Evolutionary conservation across 2,329 filamentous ascomycete species (phyloP).

Genomic region (Botrytis pseudocinerea): DNA sequence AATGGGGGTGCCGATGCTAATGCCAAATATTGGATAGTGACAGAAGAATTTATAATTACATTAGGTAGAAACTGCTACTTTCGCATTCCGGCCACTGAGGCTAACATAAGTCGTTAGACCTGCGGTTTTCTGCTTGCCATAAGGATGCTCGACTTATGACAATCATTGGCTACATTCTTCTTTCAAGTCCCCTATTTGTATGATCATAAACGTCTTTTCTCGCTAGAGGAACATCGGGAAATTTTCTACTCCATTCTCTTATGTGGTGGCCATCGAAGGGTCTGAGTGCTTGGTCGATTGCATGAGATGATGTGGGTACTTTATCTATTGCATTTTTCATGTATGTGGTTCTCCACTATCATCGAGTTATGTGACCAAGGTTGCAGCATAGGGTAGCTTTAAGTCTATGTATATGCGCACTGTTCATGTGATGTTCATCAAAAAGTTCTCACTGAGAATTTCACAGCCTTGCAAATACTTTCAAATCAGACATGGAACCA

Average conservation of each 20-base stretch:
- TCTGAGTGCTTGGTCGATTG: neutral
- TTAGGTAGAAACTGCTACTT: neutral
- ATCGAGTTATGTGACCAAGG: neutral
- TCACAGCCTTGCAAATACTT: neutral
- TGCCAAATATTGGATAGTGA: neutral
- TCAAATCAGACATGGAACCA: neutral
- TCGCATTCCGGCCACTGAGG: neutral
- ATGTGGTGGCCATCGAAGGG: neutral
- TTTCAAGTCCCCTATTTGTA: neutral
- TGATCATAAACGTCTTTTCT: neutral
- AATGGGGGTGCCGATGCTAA: neutral
- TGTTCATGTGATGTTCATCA: neutral
- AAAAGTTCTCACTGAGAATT: neutral
- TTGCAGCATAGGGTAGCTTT: neutral
- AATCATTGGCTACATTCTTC: neutral
- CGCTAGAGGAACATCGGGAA: neutral
- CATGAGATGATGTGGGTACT: constrained; percentile 13
- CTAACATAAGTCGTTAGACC: neutral
- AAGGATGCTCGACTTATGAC: neutral
- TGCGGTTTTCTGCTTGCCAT: neutral
- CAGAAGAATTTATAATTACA: neutral
- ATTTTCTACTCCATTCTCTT: neutral
- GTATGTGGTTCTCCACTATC: constrained; percentile 9
- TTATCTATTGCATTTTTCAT: neutral
- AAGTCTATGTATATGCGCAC: neutral